Percentiles rank a stretch among this genome's conserved stretches.
phyloP scores from a whole-genome alignment of 148 eudicot species.

The Cornus kousa region DNA sequence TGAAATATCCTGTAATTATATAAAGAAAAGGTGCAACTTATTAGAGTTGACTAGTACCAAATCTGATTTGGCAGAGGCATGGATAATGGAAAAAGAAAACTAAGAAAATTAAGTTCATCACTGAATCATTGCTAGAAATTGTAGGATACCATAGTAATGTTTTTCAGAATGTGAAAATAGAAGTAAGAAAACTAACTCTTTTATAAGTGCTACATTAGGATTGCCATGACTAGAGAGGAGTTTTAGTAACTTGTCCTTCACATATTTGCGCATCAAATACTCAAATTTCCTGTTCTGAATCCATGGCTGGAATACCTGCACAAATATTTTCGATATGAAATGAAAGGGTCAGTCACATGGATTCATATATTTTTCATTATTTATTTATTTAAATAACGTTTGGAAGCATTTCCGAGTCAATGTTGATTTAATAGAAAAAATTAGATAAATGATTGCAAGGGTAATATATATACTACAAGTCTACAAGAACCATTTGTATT shows the following conservation, averaged over 20 bases:
- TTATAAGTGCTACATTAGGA: slow-evolving; percentile 25
- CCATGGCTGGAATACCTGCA: slow-evolving; percentile 43
- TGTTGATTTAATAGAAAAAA: slow-evolving; percentile 19
- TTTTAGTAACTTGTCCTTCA: slow-evolving; percentile 26
- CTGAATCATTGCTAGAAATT: background rate
- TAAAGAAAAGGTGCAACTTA: background rate
- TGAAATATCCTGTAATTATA: slow-evolving; percentile 18
- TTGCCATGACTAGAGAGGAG: slow-evolving; percentile 26
- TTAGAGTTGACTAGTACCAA: background rate
- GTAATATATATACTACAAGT: too few relatives aligned
- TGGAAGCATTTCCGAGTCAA: slow-evolving; percentile 7
- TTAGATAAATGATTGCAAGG: background rate
- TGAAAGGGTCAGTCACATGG: background rate
- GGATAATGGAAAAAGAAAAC: background rate
- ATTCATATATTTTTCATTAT: background rate
- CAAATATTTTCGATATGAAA: background rate
- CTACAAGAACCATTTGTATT: too few relatives aligned
- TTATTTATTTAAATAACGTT: too few relatives aligned
- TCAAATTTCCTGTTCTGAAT: slow-evolving; percentile 35
- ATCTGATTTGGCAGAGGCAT: background rate
- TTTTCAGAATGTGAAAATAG: too few relatives aligned
- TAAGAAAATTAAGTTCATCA: background rate
- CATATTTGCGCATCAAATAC: slow-evolving; percentile 28
- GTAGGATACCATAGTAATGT: background rate
- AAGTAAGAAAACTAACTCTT: slow-evolving; percentile 15